These are phyloP conservation scores for Dendrocalamus latiflorus DNA, from an alignment of 202 grass and related monocot species.

Conservation along the genomic window DNA sequence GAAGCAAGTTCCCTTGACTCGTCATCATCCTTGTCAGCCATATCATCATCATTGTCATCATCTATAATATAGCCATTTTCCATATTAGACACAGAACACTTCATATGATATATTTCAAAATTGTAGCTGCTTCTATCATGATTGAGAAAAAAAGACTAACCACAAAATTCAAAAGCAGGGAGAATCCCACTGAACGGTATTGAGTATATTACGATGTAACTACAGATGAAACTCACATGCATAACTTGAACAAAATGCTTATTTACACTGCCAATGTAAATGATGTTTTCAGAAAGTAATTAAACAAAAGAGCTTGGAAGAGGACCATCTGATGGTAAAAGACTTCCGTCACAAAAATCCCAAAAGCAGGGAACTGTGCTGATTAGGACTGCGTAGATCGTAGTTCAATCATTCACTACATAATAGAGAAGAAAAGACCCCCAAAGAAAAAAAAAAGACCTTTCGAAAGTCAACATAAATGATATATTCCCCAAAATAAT, in stretches of 20 bases:
- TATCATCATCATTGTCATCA: background rate
- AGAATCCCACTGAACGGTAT: background rate
- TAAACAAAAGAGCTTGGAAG: background rate
- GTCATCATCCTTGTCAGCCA: conserved; percentile 43
- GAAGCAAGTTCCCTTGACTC: conserved; percentile 57
- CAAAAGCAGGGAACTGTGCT: background rate
- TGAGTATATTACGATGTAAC: background rate
- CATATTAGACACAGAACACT: background rate
- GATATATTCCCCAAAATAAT: background rate
- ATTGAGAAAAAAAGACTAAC: background rate
- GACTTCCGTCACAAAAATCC: background rate
- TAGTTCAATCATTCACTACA: background rate
- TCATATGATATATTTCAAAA: background rate
- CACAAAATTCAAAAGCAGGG: background rate
- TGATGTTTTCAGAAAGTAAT: background rate
- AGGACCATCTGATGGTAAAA: background rate
- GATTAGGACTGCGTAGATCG: background rate
- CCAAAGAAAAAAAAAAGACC: background rate
- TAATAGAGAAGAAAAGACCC: background rate
- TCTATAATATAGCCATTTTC: conserved; percentile 10
- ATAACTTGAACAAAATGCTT: background rate
- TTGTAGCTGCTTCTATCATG: background rate
- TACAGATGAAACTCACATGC: background rate
- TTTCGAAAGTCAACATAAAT: background rate
- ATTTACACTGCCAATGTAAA: background rate